Conservation (phyloP, 108 stramenopile genomes). For the Cyclotella distinguenda region DNA sequence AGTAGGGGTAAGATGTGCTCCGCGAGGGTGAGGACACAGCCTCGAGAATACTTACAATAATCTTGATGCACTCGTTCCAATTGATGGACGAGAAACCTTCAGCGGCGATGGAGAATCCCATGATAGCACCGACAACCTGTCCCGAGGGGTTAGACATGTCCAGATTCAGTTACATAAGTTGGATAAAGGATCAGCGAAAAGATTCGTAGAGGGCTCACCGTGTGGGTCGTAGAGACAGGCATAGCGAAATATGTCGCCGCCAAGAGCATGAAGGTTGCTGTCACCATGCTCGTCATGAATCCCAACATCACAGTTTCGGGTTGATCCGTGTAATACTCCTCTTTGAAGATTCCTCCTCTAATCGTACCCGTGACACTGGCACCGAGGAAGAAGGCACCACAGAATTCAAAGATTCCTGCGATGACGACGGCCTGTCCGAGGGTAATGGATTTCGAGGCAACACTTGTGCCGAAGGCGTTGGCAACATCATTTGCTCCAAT, state of each 20-base stretch:
- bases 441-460: conserved; percentile 63
- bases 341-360: conserved; percentile 54
- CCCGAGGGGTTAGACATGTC: no score
- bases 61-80: conserved; percentile 34
- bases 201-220: no score
- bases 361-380: conserved; percentile 59
- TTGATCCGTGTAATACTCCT: conserved; percentile 43
- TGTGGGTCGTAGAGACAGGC: conserved; percentile 36
- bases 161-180: no score
- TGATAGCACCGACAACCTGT: conserved; percentile 11
- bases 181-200: background rate
- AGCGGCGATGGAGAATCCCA: conserved; percentile 23
- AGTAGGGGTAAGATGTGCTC: no score
- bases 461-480: conserved; percentile 71
- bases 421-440: conserved; percentile 59
- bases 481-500: no score
- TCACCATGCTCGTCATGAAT: conserved; percentile 51
- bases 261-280: conserved; percentile 41
- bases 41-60: conserved; percentile 48
- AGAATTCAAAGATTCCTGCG: conserved; percentile 61
- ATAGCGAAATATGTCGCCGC: conserved; percentile 21
- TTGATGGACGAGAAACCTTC: conserved; percentile 40
- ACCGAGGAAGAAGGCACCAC: conserved; percentile 61
- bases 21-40: no score
- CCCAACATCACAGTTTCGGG: conserved; percentile 57